Evolutionary conservation across 495 filamentous ascomycete genomes (phyloP).

Genomic region (Penicillium simplicissimum): DNA sequence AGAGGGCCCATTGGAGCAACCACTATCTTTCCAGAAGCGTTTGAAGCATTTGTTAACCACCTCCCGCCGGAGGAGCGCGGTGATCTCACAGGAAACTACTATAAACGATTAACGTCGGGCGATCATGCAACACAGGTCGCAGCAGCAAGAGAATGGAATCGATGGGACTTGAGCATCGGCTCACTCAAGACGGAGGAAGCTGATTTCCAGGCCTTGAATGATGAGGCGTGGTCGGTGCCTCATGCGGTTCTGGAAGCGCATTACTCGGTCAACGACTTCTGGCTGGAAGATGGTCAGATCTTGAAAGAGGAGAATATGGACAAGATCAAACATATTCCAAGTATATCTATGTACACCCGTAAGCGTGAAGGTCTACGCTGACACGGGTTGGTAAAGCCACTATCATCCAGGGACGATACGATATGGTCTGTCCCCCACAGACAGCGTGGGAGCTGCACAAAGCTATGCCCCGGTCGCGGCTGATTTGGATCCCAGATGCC

Average conservation of each 20-base stretch:
- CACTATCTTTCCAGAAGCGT: constrained; percentile 43
- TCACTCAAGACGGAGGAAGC: constrained; percentile 26
- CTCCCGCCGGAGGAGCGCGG: constrained; percentile 36
- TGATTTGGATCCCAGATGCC: constrained; percentile 37
- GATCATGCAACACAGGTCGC: constrained; percentile 7
- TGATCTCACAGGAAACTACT: constrained; percentile 33
- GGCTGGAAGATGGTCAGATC: constrained; percentile 40
- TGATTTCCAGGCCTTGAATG: constrained; percentile 25
- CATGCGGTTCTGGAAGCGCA: constrained; percentile 43
- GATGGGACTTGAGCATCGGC: constrained; percentile 38
- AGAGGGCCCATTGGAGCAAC: constrained; percentile 22
- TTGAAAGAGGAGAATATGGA: constrained; percentile 32
- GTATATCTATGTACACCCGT: constrained; percentile 16
- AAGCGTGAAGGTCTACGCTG: neutral
- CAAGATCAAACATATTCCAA: constrained; percentile 44
- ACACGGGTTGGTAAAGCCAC: constrained; percentile 7
- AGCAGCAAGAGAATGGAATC: constrained; percentile 34
- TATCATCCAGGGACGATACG: constrained; percentile 49
- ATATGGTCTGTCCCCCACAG: constrained; percentile 43
- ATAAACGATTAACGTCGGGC: constrained; percentile 29
- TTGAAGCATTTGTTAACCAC: constrained; percentile 36
- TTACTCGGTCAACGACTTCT: constrained; percentile 41
- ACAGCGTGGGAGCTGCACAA: constrained; percentile 46
- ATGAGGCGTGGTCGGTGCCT: constrained; percentile 38
- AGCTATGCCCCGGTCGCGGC: constrained; percentile 33